A percentile compares a stretch with the other conserved stretches of the same genome.
These are phyloP conservation scores for Chlamydomonas sp. DNA, from an alignment of 139 green algal species.

Conservation along the genomic window DNA sequence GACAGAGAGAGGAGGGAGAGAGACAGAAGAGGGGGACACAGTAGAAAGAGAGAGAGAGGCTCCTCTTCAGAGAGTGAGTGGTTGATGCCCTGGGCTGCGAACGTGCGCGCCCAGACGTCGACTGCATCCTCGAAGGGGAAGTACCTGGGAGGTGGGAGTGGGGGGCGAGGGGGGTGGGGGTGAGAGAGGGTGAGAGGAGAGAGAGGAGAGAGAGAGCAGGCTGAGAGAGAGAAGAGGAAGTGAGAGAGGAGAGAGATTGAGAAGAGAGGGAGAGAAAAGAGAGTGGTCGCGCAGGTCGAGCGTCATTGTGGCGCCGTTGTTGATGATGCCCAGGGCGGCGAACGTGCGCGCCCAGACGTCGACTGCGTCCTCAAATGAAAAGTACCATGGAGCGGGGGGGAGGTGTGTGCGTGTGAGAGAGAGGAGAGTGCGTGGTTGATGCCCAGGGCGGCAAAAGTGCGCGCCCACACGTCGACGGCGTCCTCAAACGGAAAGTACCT, in stretches of 20 bases:
- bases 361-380: conserved; percentile 44
- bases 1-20: conserved; percentile 3
- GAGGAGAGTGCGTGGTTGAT: no score
- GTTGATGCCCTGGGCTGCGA: conserved; percentile 63
- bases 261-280: no score
- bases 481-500: conserved; percentile 37
- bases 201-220: no score
- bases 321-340: conserved; percentile 65
- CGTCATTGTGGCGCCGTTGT: conserved; percentile 52
- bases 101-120: conserved; percentile 66
- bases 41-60: neutral
- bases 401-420: neutral
- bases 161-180: no score
- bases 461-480: conserved; percentile 62
- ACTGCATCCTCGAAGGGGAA: conserved; percentile 42
- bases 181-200: no score
- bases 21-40: neutral
- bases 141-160: no score
- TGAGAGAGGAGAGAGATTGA: no score
- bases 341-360: conserved; percentile 72
- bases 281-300: conserved; percentile 81
- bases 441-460: conserved; percentile 68
- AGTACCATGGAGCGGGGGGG: no score
- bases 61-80: no score
- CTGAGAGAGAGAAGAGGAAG: no score